Conservation (phyloP, 2,329 filamentous ascomycete species). For the Ilyonectria destructans region DNA sequence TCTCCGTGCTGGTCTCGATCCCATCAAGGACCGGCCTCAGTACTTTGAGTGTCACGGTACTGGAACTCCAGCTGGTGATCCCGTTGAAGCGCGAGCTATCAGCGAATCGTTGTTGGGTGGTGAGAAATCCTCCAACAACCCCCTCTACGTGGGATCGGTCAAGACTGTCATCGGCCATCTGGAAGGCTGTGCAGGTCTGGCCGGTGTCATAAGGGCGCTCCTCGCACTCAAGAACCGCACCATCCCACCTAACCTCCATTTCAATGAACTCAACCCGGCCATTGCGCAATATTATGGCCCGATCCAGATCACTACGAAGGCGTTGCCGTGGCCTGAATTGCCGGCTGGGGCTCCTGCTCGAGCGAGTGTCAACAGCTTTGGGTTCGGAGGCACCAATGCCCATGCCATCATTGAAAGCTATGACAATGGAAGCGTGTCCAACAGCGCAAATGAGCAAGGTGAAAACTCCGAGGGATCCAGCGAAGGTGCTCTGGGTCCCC, state of each 20-base stretch:
- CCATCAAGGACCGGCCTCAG: conserved; percentile 53
- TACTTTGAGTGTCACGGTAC: conserved; percentile 61
- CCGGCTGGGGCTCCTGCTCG: conserved; percentile 9
- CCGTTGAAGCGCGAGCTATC: conserved; percentile 65
- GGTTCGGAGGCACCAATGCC: conserved; percentile 36
- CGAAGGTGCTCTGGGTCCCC: conserved; percentile 16
- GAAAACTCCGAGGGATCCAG: background rate
- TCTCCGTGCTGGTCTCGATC: conserved; percentile 54
- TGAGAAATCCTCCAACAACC: conserved; percentile 22
- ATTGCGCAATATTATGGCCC: conserved; percentile 33
- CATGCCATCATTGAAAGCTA: conserved; percentile 35
- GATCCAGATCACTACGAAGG: conserved; percentile 36
- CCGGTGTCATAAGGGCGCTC: conserved; percentile 64
- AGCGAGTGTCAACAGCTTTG: conserved; percentile 41
- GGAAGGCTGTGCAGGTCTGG: conserved; percentile 65
- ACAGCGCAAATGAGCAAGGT: background rate
- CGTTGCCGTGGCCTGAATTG: conserved; percentile 32
- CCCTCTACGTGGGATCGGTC: conserved; percentile 59
- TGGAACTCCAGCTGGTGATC: conserved; percentile 60
- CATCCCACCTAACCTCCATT: conserved; percentile 64
- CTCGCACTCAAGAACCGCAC: conserved; percentile 64
- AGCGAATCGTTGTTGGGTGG: conserved; percentile 56
- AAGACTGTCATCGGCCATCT: conserved; percentile 66
- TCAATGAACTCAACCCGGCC: conserved; percentile 63
- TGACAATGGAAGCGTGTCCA: background rate